phyloP scores from a whole-genome alignment of 2,329 filamentous ascomycete genomes.

The Aspergillus novoparasiticus region DNA sequence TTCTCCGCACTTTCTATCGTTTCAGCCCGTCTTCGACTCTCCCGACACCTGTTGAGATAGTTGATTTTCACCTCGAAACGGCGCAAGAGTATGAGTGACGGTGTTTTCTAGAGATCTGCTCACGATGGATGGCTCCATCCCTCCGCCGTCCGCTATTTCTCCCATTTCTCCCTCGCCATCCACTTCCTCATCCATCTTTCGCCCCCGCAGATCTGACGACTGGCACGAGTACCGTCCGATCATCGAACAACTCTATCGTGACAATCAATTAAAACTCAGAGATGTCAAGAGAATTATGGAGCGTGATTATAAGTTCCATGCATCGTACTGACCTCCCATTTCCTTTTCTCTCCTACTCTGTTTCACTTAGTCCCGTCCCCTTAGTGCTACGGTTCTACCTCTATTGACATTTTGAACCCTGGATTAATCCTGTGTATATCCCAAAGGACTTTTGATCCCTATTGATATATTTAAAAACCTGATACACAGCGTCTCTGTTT shows the following conservation, averaged over 20 bases:
- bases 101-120: constrained; percentile 13
- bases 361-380: background rate
- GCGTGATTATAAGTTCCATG: constrained; percentile 37
- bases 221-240: constrained; percentile 39
- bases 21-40: constrained; percentile 4
- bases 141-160: constrained; percentile 23
- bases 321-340: constrained; percentile 31
- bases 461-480: background rate
- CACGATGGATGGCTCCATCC: constrained; percentile 29
- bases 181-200: constrained; percentile 28
- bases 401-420: background rate
- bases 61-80: constrained; percentile 13
- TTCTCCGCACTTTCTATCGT: constrained; percentile 1
- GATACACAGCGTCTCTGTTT: background rate
- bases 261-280: constrained; percentile 37
- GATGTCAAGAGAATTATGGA: constrained; percentile 43
- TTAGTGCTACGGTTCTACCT: background rate
- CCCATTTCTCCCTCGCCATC: constrained; percentile 21
- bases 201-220: constrained; percentile 40
- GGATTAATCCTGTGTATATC: background rate
- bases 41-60: constrained; percentile 10
- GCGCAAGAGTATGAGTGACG: constrained; percentile 25
- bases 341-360: constrained; percentile 6
- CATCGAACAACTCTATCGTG: constrained; percentile 40
- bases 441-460: background rate